Base-by-base conservation (phyloP, 169 alveolate genomes). In the Cryptosporidium felis region DNA sequence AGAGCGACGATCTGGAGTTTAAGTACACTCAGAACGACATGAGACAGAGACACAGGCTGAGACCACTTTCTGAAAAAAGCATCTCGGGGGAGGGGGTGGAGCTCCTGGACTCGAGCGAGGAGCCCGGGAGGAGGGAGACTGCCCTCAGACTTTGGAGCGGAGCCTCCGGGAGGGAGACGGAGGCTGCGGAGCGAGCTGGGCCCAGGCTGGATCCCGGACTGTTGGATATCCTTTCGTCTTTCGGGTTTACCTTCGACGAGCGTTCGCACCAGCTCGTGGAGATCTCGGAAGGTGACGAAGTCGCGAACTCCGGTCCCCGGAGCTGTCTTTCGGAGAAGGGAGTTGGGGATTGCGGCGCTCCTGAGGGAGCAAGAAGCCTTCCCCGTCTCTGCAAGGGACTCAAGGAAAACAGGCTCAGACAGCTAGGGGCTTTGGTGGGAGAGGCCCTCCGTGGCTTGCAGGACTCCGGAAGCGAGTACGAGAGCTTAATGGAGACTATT, bases 21-120 rank as follows among this genome's bases (percentile, higher is more conserved):
- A 3, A 5, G 9, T 74, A 49, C 21, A 53, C 74, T 49, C 74
- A 49, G 28, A 49, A 40, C 40, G 85, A 53, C 40, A 49, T 74
- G 67, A 49, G 85, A 16, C 85, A 74, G 56, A 47, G 85, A 21
- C 85, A 74, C 36, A 74, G 85, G 56, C 21, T 74, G 56, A 38
- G 56, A 32, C 81, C 81, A 28, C n/a, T 26, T 30, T 65, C 62
- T 23, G 40, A 44, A 10, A 65, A 32, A 38, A 56, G 59, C 8
- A 34, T 16, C 40, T 3, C 32, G 10, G 3, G 23, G 26, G 63
- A 56, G 44, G 32, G 23, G 21, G 23, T 12, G 26, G 63, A 28
- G 12, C 63, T 16, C 5, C n/a, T 0, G 34, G 63, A 56, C 26
- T 2, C 23, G 32, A 28, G 26, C 12, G 34, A 56, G 5, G 42